phyloP scores from a whole-genome alignment of 805 yeast species.

The Ogataea neopini region DNA sequence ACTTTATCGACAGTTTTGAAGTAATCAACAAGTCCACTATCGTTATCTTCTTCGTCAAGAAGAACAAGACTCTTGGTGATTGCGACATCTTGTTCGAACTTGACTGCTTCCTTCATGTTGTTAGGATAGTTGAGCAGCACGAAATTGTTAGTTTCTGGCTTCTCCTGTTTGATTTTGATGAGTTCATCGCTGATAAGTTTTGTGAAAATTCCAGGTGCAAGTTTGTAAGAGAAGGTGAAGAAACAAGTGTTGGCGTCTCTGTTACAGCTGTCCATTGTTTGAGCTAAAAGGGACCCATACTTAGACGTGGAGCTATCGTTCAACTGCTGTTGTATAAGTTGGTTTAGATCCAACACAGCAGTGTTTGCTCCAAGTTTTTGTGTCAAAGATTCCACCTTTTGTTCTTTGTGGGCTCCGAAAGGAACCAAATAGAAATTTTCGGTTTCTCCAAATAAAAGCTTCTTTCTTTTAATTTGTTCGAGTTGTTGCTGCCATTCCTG shows the following conservation, averaged over 20 bases:
- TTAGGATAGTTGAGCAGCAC: constrained; percentile 61
- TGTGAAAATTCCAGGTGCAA: constrained; percentile 49
- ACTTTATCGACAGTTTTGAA: constrained; percentile 66
- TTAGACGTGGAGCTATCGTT: constrained; percentile 40
- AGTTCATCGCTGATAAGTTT: constrained; percentile 45
- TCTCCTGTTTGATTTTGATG: constrained; percentile 24
- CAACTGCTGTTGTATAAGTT: constrained; percentile 48
- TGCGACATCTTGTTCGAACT: constrained; percentile 70
- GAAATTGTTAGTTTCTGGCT: constrained; percentile 46
- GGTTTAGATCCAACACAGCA: constrained; percentile 51
- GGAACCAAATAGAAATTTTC: constrained; percentile 34
- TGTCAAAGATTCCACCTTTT: constrained; percentile 14
- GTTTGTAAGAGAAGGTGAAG: constrained; percentile 33
- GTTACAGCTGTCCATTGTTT: constrained; percentile 33
- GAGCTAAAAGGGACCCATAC: constrained; percentile 55
- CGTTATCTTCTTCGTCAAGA: constrained; percentile 29
- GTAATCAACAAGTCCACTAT: constrained; percentile 60
- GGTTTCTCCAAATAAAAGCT: constrained; percentile 26
- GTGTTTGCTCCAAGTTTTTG: constrained; percentile 23
- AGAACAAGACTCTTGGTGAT: constrained; percentile 43
- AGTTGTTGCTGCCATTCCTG: constrained; percentile 48
- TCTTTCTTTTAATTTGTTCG: constrained; percentile 34
- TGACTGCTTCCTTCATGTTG: constrained; percentile 63
- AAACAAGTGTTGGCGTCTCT: constrained; percentile 30
- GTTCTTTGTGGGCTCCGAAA: constrained; percentile 21